Percentiles rank a stretch among this genome's conserved stretches.
These are phyloP conservation scores for Mercurialis annua DNA, from an alignment of 345 rosid genomes.

Conservation along the genomic window DNA sequence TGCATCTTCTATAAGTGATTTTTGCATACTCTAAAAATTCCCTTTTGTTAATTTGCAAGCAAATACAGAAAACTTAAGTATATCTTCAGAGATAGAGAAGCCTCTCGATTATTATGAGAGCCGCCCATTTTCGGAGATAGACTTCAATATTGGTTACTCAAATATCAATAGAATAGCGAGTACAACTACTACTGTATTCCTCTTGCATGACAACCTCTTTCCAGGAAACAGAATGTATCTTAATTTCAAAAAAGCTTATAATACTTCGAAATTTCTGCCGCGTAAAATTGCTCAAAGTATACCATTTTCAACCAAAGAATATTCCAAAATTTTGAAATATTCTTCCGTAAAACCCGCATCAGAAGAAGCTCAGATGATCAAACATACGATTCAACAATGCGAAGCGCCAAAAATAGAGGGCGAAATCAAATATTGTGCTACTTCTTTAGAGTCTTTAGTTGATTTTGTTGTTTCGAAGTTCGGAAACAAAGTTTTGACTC, in stretches of 20 bases:
- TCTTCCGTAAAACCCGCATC: neutral
- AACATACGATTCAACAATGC: neutral
- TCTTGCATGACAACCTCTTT: neutral
- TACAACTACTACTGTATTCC: neutral
- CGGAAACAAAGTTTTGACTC: neutral
- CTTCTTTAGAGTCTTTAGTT: slow-evolving; percentile 20
- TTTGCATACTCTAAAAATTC: no score
- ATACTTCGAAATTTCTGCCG: neutral
- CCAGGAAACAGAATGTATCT: neutral
- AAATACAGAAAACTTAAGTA: no score
- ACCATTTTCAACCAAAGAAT: slow-evolving; percentile 1
- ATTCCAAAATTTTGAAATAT: neutral
- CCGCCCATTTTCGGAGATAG: no score
- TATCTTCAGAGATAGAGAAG: no score
- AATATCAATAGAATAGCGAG: no score
- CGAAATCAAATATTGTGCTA: slow-evolving; percentile 18
- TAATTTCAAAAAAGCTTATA: neutral
- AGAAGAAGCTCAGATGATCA: slow-evolving; percentile 3
- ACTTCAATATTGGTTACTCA: no score
- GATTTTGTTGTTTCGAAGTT: neutral
- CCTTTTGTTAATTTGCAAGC: no score
- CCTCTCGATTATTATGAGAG: no score
- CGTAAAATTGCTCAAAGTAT: neutral
- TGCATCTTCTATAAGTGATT: no score
- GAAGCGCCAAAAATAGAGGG: slow-evolving; percentile 15